Evolutionary conservation across 1,139 yeast species (phyloP), one percentile per base, ranked within the genome.

Genomic region (Debaryomycetaceae sp.): DNA sequence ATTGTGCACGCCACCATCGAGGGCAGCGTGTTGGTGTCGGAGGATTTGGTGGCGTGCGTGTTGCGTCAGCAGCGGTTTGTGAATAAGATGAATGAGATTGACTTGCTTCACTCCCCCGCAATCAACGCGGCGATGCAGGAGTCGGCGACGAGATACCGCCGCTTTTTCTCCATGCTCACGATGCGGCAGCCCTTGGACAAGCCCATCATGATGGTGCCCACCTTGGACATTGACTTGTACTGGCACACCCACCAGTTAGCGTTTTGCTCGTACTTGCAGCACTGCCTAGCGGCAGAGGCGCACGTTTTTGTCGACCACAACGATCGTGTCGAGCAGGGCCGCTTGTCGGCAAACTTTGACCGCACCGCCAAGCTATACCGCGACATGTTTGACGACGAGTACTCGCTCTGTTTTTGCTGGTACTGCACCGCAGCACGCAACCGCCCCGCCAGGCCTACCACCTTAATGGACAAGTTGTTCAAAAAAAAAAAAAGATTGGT

Each of bases 241-340:
- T 63, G 70, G 69, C 67, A 59, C 34, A 61, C 69, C 7, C 67
- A 63, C 36, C 65, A 58, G 36, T 42, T 63, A 21, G 40, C 49
- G 2, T 46, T 52, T 26, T 32, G 27, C 14, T 38, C 38, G 17
- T 63, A 63, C 38, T 45, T 47, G 27, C 30, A 41, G 2, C 51
- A 46, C 30, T 53, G 57, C 29, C 29, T 35, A 19, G n/a, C 23
- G 24, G 8, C 20, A 34, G n/a, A 27, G 27, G 4, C 21, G 13
- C 26, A 25, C 21, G 16, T 23, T 16, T 47, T 54, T 16, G 37
- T 56, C 18, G 56, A 56, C 40, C 61, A 56, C 28, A 56, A 55
- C 27, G 61, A 56, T 32, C 54, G 53, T 35, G 43, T 55, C 15
- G 56, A 47, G 13, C 49, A 44, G 23, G 35, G 44, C 3, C 29